These are phyloP conservation scores for Ophiobolus disseminans DNA, from an alignment of 2,329 filamentous ascomycete species.

Conservation along the genomic window DNA sequence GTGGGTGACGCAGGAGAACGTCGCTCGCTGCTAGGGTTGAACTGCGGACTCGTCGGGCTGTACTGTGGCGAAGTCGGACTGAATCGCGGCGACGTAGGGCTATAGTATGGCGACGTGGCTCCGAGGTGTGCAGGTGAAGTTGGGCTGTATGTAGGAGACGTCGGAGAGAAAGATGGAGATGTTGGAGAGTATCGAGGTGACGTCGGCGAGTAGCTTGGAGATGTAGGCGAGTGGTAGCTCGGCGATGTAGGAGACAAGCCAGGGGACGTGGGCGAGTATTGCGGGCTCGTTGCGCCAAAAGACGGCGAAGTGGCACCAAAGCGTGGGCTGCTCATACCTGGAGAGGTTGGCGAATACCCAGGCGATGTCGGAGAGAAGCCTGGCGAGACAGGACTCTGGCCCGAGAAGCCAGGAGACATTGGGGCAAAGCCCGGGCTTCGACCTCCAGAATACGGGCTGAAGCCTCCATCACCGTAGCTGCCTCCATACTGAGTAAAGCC, in stretches of 20 bases:
- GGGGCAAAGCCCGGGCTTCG: conserved; percentile 65
- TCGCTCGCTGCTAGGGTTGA: conserved; percentile 63
- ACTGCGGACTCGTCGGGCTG: conserved; percentile 69
- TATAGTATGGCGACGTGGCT: conserved; percentile 60
- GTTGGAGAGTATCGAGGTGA: conserved; percentile 60
- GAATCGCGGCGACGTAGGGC: conserved; percentile 61
- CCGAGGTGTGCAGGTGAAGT: conserved; percentile 45
- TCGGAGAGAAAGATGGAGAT: conserved; percentile 55
- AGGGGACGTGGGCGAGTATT: conserved; percentile 66
- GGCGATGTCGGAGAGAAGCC: conserved; percentile 55
- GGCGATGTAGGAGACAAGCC: conserved; percentile 64
- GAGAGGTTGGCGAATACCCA: conserved; percentile 70
- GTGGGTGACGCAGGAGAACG: conserved; percentile 57
- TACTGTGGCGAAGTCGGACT: conserved; percentile 61
- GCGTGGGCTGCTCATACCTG: conserved; percentile 64
- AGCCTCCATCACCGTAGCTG: conserved; percentile 67
- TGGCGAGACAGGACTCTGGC: conserved; percentile 47
- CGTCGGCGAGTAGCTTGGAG: conserved; percentile 65
- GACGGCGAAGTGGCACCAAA: conserved; percentile 60
- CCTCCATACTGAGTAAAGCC: conserved; percentile 69
- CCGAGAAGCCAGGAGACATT: conserved; percentile 52
- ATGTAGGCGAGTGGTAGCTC: conserved; percentile 54
- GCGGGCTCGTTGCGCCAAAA: conserved; percentile 62
- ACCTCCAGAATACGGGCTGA: conserved; percentile 71
- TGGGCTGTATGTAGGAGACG: conserved; percentile 57